phyloP scores from a whole-genome alignment of 164 flowering plant genomes.

The Amborella trichopoda region DNA sequence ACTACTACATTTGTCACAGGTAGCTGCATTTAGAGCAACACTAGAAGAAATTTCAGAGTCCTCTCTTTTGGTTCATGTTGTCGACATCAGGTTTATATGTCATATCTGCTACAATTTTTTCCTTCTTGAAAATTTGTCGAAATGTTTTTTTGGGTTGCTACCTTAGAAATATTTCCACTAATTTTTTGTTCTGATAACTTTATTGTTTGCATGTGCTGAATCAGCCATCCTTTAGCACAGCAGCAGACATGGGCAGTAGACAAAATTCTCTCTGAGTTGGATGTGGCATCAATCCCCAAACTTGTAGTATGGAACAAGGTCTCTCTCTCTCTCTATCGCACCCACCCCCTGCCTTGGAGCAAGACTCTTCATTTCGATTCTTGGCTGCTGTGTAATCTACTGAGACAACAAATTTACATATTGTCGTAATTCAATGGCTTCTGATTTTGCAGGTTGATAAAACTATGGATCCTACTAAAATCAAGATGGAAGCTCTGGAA shows the following conservation, averaged over 20 bases:
- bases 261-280: constrained; percentile 73
- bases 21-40: constrained; percentile 97
- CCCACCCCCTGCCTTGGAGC: no score
- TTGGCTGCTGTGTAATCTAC: no score
- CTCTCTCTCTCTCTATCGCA: no score
- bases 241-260: constrained; percentile 86
- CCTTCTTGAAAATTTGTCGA: no score
- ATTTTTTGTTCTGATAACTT: constrained; percentile 2
- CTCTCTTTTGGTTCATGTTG: constrained; percentile 91
- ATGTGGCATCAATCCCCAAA: constrained; percentile 65
- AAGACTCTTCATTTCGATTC: no score
- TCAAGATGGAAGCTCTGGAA: constrained; percentile 49
- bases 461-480: constrained; percentile 40
- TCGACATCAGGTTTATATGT: constrained; percentile 69
- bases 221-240: constrained; percentile 84
- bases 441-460: constrained; percentile 57
- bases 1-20: constrained; percentile 26
- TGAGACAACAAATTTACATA: no score
- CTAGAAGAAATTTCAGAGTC: constrained; percentile 94
- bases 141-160: neutral
- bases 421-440: neutral
- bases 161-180: neutral
- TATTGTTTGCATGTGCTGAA: neutral
- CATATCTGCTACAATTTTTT: no score
- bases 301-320: constrained; percentile 95